Base-by-base conservation (phyloP, 805 yeast species). In the Wickerhamiella bombiphila region DNA sequence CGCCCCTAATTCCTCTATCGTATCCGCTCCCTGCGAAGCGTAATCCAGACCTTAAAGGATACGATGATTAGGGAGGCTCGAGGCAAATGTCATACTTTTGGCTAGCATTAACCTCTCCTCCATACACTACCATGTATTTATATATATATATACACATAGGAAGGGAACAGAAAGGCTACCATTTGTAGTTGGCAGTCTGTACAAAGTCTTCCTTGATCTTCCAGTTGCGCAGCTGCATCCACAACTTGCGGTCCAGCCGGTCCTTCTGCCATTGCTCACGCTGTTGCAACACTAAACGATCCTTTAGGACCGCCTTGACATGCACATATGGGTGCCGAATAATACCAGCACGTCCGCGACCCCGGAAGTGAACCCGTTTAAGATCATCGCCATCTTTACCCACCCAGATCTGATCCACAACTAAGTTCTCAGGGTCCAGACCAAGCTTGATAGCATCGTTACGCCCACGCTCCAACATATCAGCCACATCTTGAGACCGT, bases 321-420 rank as follows among this genome's bases (percentile, higher is more conserved):
- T 88, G 94, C 37, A 83, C 75, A 55, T 70, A 79, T 43, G 80
- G 74, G 52, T 81, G 91, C 22, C 66, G 69, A 36, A 80, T 69
- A 40, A 80, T 60, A 55, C 97, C 97, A 16, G 71, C 66, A 58
- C 94, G 73, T 46, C 95, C 95, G 63, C 97, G 75, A 46, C 91
- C 94, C 63, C 83, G 85, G 54, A 69, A 67, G 49, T 88, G 95
- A 7, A 74, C 58, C 56, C 91, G 70, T 56, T 72, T 76, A 21
- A 54, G 51, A 76, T 79, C 74, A 36, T 60, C 53, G 16, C 94
- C 94, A 57, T 88, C 97, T 40, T 85, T 75, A 30, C 95, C 96
- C 20, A 75, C 75, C 96, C 96, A 88, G 42, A 85, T 72, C 52
- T 80, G 80, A 32, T 76, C 72, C 40, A 88, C 69, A 50, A 77